Conservation (phyloP, 1,284 basidiomycete species). For the Trichosporon faecale region DNA sequence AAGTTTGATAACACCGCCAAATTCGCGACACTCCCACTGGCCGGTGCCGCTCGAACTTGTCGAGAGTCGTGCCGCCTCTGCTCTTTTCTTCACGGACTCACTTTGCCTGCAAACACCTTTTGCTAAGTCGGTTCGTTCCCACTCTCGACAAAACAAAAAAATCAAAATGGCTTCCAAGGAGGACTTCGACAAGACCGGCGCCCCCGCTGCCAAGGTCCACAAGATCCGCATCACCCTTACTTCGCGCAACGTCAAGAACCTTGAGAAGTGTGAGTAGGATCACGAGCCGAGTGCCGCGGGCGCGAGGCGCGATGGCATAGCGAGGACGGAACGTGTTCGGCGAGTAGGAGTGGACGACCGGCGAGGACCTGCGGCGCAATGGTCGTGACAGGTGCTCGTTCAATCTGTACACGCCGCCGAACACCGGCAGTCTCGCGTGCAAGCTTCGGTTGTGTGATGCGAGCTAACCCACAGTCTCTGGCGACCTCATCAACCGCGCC, state of each 20-base stretch:
- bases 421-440: background rate
- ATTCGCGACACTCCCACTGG: constrained; percentile 12
- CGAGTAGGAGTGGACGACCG: too few species aligned
- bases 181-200: constrained; percentile 91
- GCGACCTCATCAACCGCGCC: constrained; percentile 94
- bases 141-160: constrained; percentile 19
- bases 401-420: background rate
- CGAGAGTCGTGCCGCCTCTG: background rate
- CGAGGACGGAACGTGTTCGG: background rate
- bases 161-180: constrained; percentile 92
- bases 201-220: constrained; percentile 87
- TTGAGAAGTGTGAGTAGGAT: constrained; percentile 84
- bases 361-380: too few species aligned
- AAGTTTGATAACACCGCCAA: constrained; percentile 7
- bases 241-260: constrained; percentile 94
- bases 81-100: constrained; percentile 25
- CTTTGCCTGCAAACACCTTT: constrained; percentile 30
- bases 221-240: constrained; percentile 99
- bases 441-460: background rate
- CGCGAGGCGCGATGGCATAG: background rate
- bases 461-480: constrained; percentile 65
- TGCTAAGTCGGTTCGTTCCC: constrained; percentile 27
- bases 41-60: background rate
- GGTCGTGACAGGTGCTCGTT: too few species aligned
- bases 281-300: background rate